Base-by-base conservation (phyloP, 2,329 filamentous ascomycete species). In the Verticillium nonalfalfae region DNA sequence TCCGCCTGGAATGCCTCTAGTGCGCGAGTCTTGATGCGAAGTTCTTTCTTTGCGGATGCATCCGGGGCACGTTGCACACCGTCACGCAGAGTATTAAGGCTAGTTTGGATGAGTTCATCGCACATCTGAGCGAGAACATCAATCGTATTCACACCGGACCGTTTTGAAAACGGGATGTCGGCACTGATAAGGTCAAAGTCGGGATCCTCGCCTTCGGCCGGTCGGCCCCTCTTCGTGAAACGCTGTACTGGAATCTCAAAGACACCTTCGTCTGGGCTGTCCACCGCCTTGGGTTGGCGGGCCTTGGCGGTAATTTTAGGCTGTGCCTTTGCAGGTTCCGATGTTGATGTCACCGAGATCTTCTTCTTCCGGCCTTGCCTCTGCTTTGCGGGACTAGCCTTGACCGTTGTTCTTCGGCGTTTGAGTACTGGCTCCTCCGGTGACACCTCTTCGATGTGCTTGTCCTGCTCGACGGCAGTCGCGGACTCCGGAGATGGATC, bases 71-170 rank as follows among this genome's bases (percentile, higher is more conserved):
- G 70, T 0, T 62, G 60, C 4, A 68, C 58, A 18, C 71, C 72
- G 36, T 81, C 77, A 54, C 79, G 74, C 1, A 86, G 70, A 57
- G 79, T 79, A 1, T 74, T 73, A 36, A 87, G 69, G 14, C 77
- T 81, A 2, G 77, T 73, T n/a, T 77, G 78, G 21, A 87, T 76
- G 36, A 87, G 78, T 67, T 89, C 85, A 38, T 85, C 80, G 68
- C 84, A 88, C 14, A 88, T 78, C 64, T 87, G 81, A 6, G 81
- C 77, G 40, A 89, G 76, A 1, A 89, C 85, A 66, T 89, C 86
- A 2, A 89, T 76, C 0, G 83, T 78, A 57, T 85, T 89, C 65
- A 88, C 85, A 56, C 84, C 83, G 26, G 75, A 73, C 15, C 80
- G 78, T 66, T 80, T 82, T 0, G 78, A 75, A 63, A 82, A 84